Percentiles rank a stretch among this genome's conserved stretches.
Conservation (phyloP, 371 early-diverging fungal genomes). For the Mortierella sp. region DNA sequence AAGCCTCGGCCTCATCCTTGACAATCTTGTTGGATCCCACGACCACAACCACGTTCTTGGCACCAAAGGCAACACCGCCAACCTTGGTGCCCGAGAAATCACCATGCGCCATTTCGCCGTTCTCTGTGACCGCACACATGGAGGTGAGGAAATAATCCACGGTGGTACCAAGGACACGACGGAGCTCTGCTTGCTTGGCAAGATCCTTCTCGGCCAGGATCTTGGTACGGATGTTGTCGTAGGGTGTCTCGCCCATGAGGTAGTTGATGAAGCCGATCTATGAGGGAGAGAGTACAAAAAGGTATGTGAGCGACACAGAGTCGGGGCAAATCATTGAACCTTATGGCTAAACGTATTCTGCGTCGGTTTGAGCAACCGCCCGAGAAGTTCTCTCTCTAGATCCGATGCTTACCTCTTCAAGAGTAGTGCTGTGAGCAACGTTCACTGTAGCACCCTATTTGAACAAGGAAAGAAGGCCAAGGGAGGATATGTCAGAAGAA, state of each 20-base stretch:
- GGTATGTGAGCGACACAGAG: background rate
- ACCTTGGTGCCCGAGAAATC: slow-evolving; percentile 45
- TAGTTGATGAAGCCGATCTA: slow-evolving; percentile 56
- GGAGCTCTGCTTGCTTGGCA: slow-evolving; percentile 48
- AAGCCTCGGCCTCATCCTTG: slow-evolving; percentile 49
- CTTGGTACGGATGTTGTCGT: slow-evolving; percentile 39
- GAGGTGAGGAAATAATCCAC: slow-evolving; percentile 52
- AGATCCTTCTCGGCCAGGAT: slow-evolving; percentile 52
- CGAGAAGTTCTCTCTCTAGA: too few relatives aligned
- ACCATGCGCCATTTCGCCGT: slow-evolving; percentile 47
- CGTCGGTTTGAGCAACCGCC: too few relatives aligned
- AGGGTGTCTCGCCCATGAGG: slow-evolving; percentile 48
- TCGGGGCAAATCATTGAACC: background rate
- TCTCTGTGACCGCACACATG: slow-evolving; percentile 46
- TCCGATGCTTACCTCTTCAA: slow-evolving; percentile 40
- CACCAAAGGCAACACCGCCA: slow-evolving; percentile 40
- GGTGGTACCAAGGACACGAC: slow-evolving; percentile 43
- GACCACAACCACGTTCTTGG: slow-evolving; percentile 54
- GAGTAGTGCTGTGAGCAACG: slow-evolving; percentile 52
- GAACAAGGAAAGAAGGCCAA: background rate
- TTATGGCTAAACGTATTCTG: background rate
- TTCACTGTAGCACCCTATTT: slow-evolving; percentile 35
- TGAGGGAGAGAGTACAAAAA: background rate
- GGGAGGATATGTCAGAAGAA: background rate
- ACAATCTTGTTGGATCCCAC: slow-evolving; percentile 58